A percentile compares a stretch with the other conserved stretches of the same genome.
phyloP scores from a whole-genome alignment of 352 stramenopile genomes.

The Phytopythium boreale region DNA sequence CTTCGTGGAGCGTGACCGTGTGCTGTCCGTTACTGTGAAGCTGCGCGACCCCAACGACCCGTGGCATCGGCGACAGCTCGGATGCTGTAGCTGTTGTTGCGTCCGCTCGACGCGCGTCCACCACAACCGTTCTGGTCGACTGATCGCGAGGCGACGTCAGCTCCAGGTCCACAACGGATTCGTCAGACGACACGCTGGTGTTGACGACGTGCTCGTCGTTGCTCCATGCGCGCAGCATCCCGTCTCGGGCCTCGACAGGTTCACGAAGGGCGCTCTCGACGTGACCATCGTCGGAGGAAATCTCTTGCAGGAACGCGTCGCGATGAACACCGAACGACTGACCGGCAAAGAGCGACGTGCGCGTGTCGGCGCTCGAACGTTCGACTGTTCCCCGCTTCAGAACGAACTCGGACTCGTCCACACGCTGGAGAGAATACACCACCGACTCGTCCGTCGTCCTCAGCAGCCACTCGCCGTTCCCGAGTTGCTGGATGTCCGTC shows the following conservation, averaged over 20 bases:
- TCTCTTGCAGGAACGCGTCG: conserved; percentile 40
- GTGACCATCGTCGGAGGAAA: conserved; percentile 9
- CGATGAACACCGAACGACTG: conserved; percentile 23
- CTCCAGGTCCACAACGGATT: conserved; percentile 36
- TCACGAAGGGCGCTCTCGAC: conserved; percentile 23
- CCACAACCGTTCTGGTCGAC: conserved; percentile 41
- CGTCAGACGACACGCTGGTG: conserved; percentile 13
- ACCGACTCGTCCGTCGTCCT: conserved; percentile 34
- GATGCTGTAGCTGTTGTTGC: background rate
- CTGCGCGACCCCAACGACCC: conserved; percentile 34
- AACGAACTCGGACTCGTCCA: conserved; percentile 20
- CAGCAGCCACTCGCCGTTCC: conserved; percentile 44
- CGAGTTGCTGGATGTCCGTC: conserved; percentile 34
- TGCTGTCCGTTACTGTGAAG: conserved; percentile 30
- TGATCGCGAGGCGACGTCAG: conserved; percentile 23
- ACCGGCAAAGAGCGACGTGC: conserved; percentile 26
- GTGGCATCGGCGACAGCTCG: conserved; percentile 14
- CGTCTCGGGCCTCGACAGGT: conserved; percentile 7
- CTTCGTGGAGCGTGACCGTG: conserved; percentile 51
- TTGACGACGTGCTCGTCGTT: conserved; percentile 23
- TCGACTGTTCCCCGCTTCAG: conserved; percentile 26
- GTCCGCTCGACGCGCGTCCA: conserved; percentile 10
- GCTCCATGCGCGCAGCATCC: conserved; percentile 28
- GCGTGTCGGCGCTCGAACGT: conserved; percentile 17
- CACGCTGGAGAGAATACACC: conserved; percentile 29